phyloP scores from a whole-genome alignment of 352 stramenopile genomes.

The Achlya hypogyna region DNA sequence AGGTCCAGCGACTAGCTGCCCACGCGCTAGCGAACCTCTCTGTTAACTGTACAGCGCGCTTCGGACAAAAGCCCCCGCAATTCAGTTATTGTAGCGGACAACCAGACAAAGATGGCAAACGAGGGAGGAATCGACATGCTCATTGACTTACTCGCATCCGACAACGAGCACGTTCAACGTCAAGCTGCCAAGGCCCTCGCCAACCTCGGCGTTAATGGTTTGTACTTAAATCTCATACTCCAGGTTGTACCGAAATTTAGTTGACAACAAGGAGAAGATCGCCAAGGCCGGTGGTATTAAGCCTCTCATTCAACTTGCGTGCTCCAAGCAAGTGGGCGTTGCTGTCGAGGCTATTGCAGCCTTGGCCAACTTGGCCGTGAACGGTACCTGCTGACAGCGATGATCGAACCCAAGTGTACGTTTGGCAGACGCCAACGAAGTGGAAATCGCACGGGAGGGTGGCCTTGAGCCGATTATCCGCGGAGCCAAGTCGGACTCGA shows the following conservation, averaged over 20 bases:
- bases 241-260: constrained; percentile 21
- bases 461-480: constrained; percentile 88
- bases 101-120: constrained; percentile 90
- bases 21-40: constrained; percentile 92
- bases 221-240: background rate
- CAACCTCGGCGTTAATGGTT: constrained; percentile 88
- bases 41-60: constrained; percentile 70
- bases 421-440: constrained; percentile 80
- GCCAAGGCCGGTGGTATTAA: constrained; percentile 84
- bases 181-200: constrained; percentile 91
- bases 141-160: constrained; percentile 79
- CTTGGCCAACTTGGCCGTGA: constrained; percentile 91
- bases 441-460: constrained; percentile 82
- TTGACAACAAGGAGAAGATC: constrained; percentile 91
- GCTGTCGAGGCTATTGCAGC: constrained; percentile 89
- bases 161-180: constrained; percentile 84
- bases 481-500: constrained; percentile 58
- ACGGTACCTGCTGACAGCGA: constrained; percentile 40
- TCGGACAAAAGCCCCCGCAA: background rate
- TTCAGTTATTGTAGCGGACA: constrained; percentile 59
- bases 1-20: constrained; percentile 89
- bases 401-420: background rate
- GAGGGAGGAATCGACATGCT: constrained; percentile 92
- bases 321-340: constrained; percentile 77
- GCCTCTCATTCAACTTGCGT: constrained; percentile 72